Conservation (phyloP, 331 rosid genomes). For the Cydonia oblonga region DNA sequence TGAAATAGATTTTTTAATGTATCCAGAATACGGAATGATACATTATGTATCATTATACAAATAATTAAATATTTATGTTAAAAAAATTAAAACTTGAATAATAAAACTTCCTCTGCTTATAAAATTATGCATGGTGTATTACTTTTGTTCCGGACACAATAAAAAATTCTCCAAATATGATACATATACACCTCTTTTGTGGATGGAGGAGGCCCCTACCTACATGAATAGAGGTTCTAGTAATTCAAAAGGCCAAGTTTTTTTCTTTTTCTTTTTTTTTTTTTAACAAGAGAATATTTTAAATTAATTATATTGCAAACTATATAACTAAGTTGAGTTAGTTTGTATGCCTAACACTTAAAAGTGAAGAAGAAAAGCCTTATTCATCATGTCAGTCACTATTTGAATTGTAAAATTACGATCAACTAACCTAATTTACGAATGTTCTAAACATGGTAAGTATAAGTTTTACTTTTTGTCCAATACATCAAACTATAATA, state of each 20-base stretch:
- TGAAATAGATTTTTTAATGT: not conserved
- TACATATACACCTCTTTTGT: not conserved
- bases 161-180: not conserved
- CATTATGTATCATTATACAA: too few relatives aligned
- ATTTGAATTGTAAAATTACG: too few relatives aligned
- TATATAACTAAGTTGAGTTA: not conserved
- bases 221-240: not conserved
- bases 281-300: not conserved
- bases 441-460: not conserved
- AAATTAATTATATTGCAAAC: too few relatives aligned
- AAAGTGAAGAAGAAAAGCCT: too few relatives aligned
- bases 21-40: rapidly evolving
- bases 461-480: not conserved
- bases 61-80: too few relatives aligned
- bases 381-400: too few relatives aligned
- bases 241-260: not conserved
- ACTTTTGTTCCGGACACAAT: too few relatives aligned
- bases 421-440: not conserved
- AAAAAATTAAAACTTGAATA: too few relatives aligned
- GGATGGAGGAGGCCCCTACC: not conserved
- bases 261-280: too few relatives aligned
- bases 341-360: not conserved
- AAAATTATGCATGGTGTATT: too few relatives aligned
- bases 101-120: too few relatives aligned
- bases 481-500: not conserved